phyloP scores from a whole-genome alignment of 768 basidiomycete genomes.

The Dendrothele bispora region DNA sequence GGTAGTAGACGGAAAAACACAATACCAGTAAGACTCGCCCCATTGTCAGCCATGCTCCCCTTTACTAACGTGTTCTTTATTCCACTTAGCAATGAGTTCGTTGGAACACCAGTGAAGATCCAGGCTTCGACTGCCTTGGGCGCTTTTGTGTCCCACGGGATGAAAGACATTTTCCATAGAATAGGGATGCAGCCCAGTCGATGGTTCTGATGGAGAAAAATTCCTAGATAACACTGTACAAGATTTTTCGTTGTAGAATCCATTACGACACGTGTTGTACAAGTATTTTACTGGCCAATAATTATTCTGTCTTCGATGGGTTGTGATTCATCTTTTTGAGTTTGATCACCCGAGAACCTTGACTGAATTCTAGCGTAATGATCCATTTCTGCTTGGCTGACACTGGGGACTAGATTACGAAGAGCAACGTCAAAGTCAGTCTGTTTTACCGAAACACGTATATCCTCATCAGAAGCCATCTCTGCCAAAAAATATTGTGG shows the following conservation, averaged over 20 bases:
- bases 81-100: conserved; percentile 41
- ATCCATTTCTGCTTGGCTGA: conserved; percentile 82
- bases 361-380: conserved; percentile 77
- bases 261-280: no score
- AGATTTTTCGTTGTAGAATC: no score
- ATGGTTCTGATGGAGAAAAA: conserved; percentile 47
- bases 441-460: conserved; percentile 70
- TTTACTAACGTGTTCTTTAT: not conserved
- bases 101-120: conserved; percentile 47
- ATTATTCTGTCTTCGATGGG: no score
- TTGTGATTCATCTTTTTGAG: no score
- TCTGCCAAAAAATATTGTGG: conserved; percentile 90
- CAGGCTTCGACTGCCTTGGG: conserved; percentile 44
- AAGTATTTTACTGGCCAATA: no score
- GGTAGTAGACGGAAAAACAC: conserved; percentile 55
- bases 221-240: not conserved
- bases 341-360: conserved; percentile 51
- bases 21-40: conserved; percentile 45
- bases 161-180: conserved; percentile 56
- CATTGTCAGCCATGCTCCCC: not conserved
- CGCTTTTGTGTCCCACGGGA: conserved; percentile 42
- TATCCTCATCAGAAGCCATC: conserved; percentile 68
- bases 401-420: conserved; percentile 69
- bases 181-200: conserved; percentile 53
- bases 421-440: conserved; percentile 81